Evolutionary conservation across 306 rosid genomes (phyloP), one percentile per base, ranked within the genome.

Genomic region (Quillaja saponaria): DNA sequence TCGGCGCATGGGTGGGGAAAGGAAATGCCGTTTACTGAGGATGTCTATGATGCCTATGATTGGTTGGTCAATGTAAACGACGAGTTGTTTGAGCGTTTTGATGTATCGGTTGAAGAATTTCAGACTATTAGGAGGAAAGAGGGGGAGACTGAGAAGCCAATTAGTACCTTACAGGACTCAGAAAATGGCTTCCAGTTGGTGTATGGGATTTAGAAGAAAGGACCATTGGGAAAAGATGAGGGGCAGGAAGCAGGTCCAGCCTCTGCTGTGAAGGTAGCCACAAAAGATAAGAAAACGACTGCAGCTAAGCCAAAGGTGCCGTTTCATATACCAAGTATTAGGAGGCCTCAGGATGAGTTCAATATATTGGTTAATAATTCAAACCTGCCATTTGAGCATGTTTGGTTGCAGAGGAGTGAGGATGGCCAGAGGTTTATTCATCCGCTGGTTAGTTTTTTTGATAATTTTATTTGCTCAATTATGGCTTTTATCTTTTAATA

Each of bases 11-110:
- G 78, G 7, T 85, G 90, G 96, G 84, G 85, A 37, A 73, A 64
- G 46, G 76, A 78, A n/a, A 58, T 80, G 63, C 49, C 61, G 39
- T 88, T 84, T n/a, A 92, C 94, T 3, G 54, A 17, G 2, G 96
- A 85, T 48, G 58, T 80, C 3, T 96, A 92, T 13, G 95, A 87
- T n/a, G 94, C 86, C 9, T 83, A 84, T 33, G 94, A 89, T 38
- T 90, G 99, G 96, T 45, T 92, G 14, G 95, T 86, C 16, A 78
- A 89, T 11, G 78, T 79, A 13, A 89, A 89, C 71, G 94, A 92
- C 41, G 95, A 85, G 50, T 77, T 83, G 9, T 70, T 84, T 12
- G 95, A 85, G 73, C 81, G 84, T 52, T 72, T 92, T 6, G 87
- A 87, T 35, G 51, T 42, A 78, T 73, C 90, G 8, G 34, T 80